Evolutionary conservation across 805 yeast species (phyloP), one percentile per base, ranked within the genome.

Genomic region (Kurtzmaniella cleridarum): DNA sequence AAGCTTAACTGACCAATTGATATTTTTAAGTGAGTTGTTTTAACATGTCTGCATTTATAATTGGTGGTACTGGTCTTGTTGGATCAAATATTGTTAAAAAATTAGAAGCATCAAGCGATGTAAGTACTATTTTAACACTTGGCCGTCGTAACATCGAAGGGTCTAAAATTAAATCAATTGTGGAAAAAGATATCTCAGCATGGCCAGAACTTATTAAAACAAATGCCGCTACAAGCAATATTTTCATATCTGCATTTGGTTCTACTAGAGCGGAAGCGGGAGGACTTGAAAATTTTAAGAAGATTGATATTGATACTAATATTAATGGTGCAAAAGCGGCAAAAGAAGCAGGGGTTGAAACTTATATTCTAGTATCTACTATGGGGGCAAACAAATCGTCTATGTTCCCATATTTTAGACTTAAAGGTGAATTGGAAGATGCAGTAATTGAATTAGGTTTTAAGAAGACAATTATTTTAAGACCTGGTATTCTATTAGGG

Each of bases 61-160:
- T 85, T 32, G 96, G 96, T 2, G 73, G 89, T 23, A 87, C 95
- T 1, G 96, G 96, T 2, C 62, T 86, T 15, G 81, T 83, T 40
- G 96, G 95, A 7, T 49, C 67, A 17, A 69, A 64, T 17, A 71
- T 85, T 42, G 54, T 85, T 39, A 71, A 66, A 39, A 59, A 59
- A 18, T 75, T 76, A 5, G 57, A 59, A 29, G 44, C 52, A 8
- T 57, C 74, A 3, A 42, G 62, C 1, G 49, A 59, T 2, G 65
- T 73, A 30, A 39, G 57, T 2, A 59, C 66, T 15, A 54, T 82
- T 5, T 60, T 60, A 28, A 69, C 87, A 3, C 45, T 84, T 3
- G 57, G 78, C 3, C 73, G 93, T 53, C 66, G 77, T 38, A 64
- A 53, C 23, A 23, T 62, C 35, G 42, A 50, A 18, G 32, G 61